Base-by-base conservation (phyloP, 2,329 filamentous ascomycete genomes). In the Monosporascus sp. region DNA sequence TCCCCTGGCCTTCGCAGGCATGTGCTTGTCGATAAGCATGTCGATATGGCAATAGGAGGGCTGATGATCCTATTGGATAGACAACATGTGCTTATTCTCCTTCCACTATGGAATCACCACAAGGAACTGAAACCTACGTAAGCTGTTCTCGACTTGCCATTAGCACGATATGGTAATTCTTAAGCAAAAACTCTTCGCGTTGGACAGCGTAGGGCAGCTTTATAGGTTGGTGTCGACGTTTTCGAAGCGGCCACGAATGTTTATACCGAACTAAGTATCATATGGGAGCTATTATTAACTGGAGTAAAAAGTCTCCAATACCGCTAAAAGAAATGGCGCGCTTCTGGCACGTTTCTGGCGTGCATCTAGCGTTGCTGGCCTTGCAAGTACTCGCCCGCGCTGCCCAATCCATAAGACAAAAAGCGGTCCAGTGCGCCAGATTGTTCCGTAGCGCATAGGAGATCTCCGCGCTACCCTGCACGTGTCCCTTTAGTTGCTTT, bases 341-440 rank as follows among this genome's bases (percentile, higher is more conserved):
- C 43, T 46, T 46, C 43, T 46, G 24, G n/a, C 22, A 46, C 2
- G 3, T 9, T 46, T 46, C 43, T 46, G 43, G 43, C 43, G 43
- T 46, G 43, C 43, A 27, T 46, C 43, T 46, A 46, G 43, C 22
- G 43, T 27, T 46, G 43, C 22, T 17, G 20, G 22, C 14, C 20
- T 46, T 22, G 9, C 20, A 22, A 22, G 27, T 31, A 9, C 27
- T 31, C 9, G 3, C 27, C 27, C 27, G 27, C 27, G 27, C 58
- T 58, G 51, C 54, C 53, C n/a, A 15, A 60, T 60, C 24, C 35
- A 51, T 52, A 37, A 50, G 53, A 57, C 37, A 49, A 8, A 37
- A 44, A 53, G 53, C 47, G 44, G n/a, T n/a, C 48, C n/a, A 17
- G n/a, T 18, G 7, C 24, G 37, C 20, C 4, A n/a, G n/a, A 5